phyloP scores from a whole-genome alignment of 2,329 filamentous ascomycete species.

The Aspergillus fischeri region DNA sequence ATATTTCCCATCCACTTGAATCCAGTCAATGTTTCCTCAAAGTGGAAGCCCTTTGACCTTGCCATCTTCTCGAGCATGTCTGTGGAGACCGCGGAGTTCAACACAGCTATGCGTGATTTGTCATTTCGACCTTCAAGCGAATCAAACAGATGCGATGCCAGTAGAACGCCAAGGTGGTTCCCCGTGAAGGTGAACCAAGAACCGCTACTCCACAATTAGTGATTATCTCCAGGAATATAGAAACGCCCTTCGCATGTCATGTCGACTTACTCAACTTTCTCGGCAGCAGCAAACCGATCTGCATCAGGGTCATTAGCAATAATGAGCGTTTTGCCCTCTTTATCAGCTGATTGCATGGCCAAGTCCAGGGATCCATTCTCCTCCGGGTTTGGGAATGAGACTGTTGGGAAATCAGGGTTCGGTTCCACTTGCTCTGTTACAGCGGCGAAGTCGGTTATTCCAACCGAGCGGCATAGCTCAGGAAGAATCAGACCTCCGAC shows the following conservation, averaged over 20 bases:
- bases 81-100: slow-evolving; percentile 61
- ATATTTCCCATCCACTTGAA: slow-evolving; percentile 67
- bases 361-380: slow-evolving; percentile 60
- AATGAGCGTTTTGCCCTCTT: slow-evolving; percentile 47
- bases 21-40: slow-evolving; percentile 60
- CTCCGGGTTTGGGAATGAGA: slow-evolving; percentile 63
- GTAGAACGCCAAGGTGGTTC: slow-evolving; percentile 60
- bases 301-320: slow-evolving; percentile 64
- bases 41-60: slow-evolving; percentile 51
- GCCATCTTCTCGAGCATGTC: slow-evolving; percentile 60
- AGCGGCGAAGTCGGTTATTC: slow-evolving; percentile 30
- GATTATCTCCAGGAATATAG: not conserved
- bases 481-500: slow-evolving; percentile 36
- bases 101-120: slow-evolving; percentile 47
- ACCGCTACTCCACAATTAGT: slow-evolving; percentile 29
- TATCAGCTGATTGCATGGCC: slow-evolving; percentile 53
- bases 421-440: slow-evolving; percentile 51
- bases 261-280: slow-evolving; percentile 47
- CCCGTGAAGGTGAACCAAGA: slow-evolving; percentile 60
- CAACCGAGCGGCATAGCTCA: slow-evolving; percentile 29
- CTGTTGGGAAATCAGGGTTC: slow-evolving; percentile 61
- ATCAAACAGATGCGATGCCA: slow-evolving; percentile 56
- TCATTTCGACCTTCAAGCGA: slow-evolving; percentile 32
- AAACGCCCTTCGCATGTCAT: not conserved
- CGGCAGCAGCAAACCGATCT: slow-evolving; percentile 59